Base-by-base conservation (phyloP, 1,139 yeast species). In the Taphrina wiesneri region DNA sequence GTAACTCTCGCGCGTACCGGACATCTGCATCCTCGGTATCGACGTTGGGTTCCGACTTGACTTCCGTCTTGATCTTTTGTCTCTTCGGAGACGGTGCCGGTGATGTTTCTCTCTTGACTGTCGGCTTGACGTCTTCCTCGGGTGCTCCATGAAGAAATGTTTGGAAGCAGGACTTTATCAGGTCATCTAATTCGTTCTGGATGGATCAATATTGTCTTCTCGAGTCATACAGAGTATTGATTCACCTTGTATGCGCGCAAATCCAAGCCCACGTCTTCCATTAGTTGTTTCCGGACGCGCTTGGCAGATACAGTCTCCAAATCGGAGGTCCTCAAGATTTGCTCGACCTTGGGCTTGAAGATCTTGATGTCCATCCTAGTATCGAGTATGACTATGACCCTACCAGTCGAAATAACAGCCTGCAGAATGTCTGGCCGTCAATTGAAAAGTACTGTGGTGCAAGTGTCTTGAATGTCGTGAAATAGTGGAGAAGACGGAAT, bases 261-360 rank as follows among this genome's bases (percentile, higher is more conserved):
- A 70, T 87, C 85, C 0, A 82, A 78, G 2, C 82, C 83, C 72
- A 86, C 87, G 43, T 88, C 78, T 69, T 84, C 89, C 73, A 86
- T 90, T 30, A 89, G 74, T 0, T 92, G 92, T 70, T 82, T 80
- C 69, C 96, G 79, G 49, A 89, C 85, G 73, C 84, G 82, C 74
- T 87, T 88, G 13, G 88, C 91, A 1, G 92, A 85, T 23, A 89
- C 84, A 70, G 84, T 81, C 69, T 86, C 87, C 46, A 88, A 80
- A 71, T 89, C 87, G 0, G 93, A 85, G n/a, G 85, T 92, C 68
- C 86, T 79, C 45, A 89, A 77, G 21, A 89, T 87, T 0, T 95
- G 91, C 87, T 85, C 57, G 28, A 56, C 45, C 43, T 53, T 53
- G 46, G 61, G 61, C 52, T 45, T 36, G 57, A 51, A 60, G 36